These are phyloP conservation scores for Coniochaeta sp. DNA, from an alignment of 2,329 filamentous ascomycete genomes.

Conservation along the genomic window DNA sequence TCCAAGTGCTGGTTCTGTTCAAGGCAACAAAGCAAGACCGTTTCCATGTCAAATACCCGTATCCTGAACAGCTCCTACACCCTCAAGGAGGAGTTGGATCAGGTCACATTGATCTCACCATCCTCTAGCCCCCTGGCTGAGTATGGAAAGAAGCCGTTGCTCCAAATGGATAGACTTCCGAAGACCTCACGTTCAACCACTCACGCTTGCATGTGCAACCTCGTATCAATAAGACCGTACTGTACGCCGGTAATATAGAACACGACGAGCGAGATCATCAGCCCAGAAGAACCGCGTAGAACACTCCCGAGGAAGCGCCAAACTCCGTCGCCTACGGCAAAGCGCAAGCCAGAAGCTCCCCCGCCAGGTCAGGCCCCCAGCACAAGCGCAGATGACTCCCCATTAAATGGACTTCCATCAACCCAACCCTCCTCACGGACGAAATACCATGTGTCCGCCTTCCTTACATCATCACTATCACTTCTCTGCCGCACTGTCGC, in stretches of 20 bases:
- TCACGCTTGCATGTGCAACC: neutral
- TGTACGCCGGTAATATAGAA: neutral
- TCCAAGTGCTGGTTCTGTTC: neutral
- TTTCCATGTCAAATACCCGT: neutral
- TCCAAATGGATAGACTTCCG: neutral
- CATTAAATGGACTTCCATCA: neutral
- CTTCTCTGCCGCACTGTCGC: conserved; percentile 9
- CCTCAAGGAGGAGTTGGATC: neutral
- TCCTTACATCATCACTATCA: conserved; percentile 9
- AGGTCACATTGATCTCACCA: neutral
- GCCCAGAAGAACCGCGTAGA: neutral
- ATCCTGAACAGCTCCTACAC: neutral
- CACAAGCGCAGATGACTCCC: neutral
- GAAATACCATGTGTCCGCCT: conserved; percentile 15
- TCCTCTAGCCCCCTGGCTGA: neutral
- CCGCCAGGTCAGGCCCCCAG: neutral
- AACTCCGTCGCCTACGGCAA: neutral
- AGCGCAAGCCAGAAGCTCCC: neutral
- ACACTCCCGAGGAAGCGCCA: neutral
- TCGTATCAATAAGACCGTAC: neutral
- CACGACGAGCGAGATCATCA: neutral
- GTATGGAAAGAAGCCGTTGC: neutral
- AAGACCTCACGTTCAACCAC: neutral
- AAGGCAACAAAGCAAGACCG: neutral
- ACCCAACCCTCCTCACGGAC: conserved; percentile 3